Evolutionary conservation across 805 yeast species (phyloP), one percentile per base, ranked within the genome.

Genomic region (Candida dajiaensis): DNA sequence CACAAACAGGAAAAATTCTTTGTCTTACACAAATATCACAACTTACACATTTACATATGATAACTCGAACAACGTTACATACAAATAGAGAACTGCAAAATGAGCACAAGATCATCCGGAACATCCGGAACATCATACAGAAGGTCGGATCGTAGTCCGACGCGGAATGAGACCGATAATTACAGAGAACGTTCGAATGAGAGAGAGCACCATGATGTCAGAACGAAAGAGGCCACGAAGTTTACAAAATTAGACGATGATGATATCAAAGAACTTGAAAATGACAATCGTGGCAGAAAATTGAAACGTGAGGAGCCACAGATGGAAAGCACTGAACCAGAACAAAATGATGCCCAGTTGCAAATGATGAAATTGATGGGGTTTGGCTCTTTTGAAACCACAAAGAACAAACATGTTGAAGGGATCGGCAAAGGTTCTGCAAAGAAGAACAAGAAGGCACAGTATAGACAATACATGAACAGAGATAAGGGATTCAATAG

Each of bases 401-500:
- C 85, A 6, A 80, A 80, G 57, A 76, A 78, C 38, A 76, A 77
- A 51, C 76, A 77, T 40, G 84, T 79, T 6, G 61, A 61, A 33
- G 81, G 79, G 2, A 62, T 73, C 45, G 74, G 73, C 18, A 62
- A 58, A 23, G 81, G 79, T 1, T 66, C 68, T 0, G 65, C 62
- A 2, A 64, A 65, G 48, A 65, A 65, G 46, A 64, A 68, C 29
- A 65, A 63, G 44, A 68, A 68, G 45, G 64, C 77, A 0, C 71
- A 71, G 23, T 80, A 76, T 56, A 67, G 85, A 54, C 84, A 79
- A 59, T 80, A 80, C 51, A 78, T 78, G 80, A 79, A 78, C 56
- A 64, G 82, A 46, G 69, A 62, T 13, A 76, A 74, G 51, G 83
- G 83, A 3, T 77, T 76, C 59, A 78, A 77, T 53, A 63, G 83